Evolutionary conservation across 257 asterid genomes (phyloP), one percentile per base, ranked within the genome.

Genomic region (Nicotiana knightiana): DNA sequence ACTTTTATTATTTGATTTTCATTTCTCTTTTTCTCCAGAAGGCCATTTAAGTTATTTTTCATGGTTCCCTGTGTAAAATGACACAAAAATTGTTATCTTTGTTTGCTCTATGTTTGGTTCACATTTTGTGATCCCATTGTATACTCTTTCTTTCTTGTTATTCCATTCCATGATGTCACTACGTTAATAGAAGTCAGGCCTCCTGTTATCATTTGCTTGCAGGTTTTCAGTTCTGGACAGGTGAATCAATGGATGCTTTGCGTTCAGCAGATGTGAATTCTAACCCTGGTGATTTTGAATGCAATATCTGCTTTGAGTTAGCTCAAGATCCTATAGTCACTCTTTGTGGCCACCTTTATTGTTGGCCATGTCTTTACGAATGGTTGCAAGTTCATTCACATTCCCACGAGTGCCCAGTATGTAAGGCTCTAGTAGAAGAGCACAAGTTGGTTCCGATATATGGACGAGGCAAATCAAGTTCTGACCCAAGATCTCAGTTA

Each of bases 261-360:
- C 68, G 39, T 67, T 77, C 91, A 80, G 67, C 88, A 9, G 97
- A 91, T 83, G 83, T 80, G 58, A 63, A 33, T 11, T 77, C 77
- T 55, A 97, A 92, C 59, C 70, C 90, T 6, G 91, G 89, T 57
- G 86, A 90, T 82, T 96, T 96, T 51, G 99, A 96, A 77, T 96
- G 99, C 93, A 88, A 93, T 87, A 92, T 96, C 85, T 96, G 98
- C 85, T 92, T 94, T n/a, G 99, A 96, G 67, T 89, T 93, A 77
- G 95, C 98, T 18, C 95, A 91, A 79, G 98, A 92, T 58, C 97
- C 99, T 18, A 86, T 94, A 11, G 97, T 94, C 26, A 96, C 99
- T 12, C 97, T 91, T 48, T 96, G 99, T 61, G 99, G 99, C 67
- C 99, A 96, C 87, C 97, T 96, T 58, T 96, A 93, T 86, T 96